These are phyloP conservation scores for Rubia peregrina DNA, from an alignment of 305 asterid genomes.

Conservation along the genomic window DNA sequence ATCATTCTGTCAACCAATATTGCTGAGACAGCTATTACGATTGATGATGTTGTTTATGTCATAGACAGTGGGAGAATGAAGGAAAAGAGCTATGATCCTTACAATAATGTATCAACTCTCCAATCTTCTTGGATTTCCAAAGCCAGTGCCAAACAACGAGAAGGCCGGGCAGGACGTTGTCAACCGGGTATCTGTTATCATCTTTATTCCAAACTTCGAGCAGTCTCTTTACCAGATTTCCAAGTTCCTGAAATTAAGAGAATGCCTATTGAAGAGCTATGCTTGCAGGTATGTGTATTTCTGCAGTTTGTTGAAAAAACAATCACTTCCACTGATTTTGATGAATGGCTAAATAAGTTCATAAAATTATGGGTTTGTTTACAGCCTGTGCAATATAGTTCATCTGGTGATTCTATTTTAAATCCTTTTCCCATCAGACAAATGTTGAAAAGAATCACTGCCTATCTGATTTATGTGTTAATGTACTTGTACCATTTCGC, in stretches of 20 bases:
- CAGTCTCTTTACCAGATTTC: slow-evolving; percentile 68
- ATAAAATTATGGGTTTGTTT: neutral
- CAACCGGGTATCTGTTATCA: slow-evolving; percentile 94
- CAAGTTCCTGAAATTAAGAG: slow-evolving; percentile 97
- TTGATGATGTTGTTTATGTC: slow-evolving; percentile 90
- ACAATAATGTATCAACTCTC: slow-evolving; percentile 84
- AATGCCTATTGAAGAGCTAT: slow-evolving; percentile 91
- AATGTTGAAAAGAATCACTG: neutral
- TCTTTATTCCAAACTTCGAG: slow-evolving; percentile 78
- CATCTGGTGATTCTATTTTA: neutral
- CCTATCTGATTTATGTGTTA: neutral
- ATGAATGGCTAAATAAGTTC: neutral
- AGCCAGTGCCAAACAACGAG: slow-evolving; percentile 93
- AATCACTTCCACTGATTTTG: neutral
- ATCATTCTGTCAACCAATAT: slow-evolving; percentile 92
- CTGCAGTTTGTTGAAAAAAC: slow-evolving; percentile 8
- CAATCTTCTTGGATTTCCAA: slow-evolving; percentile 94
- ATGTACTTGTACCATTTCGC: neutral
- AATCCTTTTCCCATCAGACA: neutral
- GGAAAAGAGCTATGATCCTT: slow-evolving; percentile 88
- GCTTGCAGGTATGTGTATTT: slow-evolving; percentile 61
- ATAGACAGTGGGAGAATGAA: slow-evolving; percentile 94
- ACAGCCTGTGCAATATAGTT: neutral
- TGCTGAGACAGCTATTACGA: slow-evolving; percentile 94
- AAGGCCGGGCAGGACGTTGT: slow-evolving; percentile 98